Base-by-base conservation (phyloP, 1,139 yeast species). In the Diutina rugosa region DNA sequence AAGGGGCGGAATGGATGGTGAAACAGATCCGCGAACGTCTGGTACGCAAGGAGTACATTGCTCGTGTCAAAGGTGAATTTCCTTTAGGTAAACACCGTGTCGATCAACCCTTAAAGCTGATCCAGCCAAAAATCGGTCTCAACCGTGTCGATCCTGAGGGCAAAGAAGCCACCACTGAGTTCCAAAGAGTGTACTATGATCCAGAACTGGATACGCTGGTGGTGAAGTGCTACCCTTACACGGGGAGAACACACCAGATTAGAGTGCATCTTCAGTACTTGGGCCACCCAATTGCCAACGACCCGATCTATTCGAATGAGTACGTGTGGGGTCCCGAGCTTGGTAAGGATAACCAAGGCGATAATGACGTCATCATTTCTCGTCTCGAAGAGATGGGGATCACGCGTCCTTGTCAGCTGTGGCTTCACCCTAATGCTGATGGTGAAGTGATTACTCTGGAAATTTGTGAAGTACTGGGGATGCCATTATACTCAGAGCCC, bases 231-330 rank as follows among this genome's bases (percentile, higher is more conserved):
- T 78, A 74, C 59, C 99, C 99, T 0, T 70, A 79, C 21, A 91
- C 99, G 0, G 99, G 99, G 0, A 76, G 99, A 64, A 89, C 98
- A 0, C 99, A 93, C 67, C 99, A 93, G 66, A 90, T 93, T 56
- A 73, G 99, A 57, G 96, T 93, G 0, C 99, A 93, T 71, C 70
- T 93, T 57, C 97, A 91, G 68, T 87, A 78, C 63, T 65, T 93
- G 32, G 97, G 97, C 0, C 81, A 81, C 63, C 97, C 99, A 0
- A 93, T 93, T 56, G 96, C 96, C 35, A 93, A 93, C 67, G 99
- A 93, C 68, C 98, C 98, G 0, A 78, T 93, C 0, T 93, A 93
- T 60, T 69, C 76, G 62, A 84, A 85, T 58, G 77, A 78, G 28
- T 68, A 69, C 26, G 83, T 87, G 1, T 90, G 97, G 96, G 96